Conservation (phyloP, 2,329 filamentous ascomycete genomes). For the Trichocomaceae sp. region DNA sequence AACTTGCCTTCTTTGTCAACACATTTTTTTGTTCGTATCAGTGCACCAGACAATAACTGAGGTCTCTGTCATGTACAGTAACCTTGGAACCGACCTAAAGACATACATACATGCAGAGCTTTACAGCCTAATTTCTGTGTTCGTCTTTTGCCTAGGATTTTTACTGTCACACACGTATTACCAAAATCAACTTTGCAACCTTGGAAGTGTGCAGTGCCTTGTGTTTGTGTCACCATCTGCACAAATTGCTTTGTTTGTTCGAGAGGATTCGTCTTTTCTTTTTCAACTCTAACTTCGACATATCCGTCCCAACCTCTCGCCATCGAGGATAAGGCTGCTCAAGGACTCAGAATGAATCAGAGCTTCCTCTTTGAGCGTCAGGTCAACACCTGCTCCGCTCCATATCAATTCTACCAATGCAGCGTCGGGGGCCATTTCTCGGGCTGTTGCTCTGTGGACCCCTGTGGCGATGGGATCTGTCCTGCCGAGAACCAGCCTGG, state of each 20-base stretch:
- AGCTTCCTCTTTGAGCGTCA: not conserved
- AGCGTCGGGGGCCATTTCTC: slow-evolving; percentile 16
- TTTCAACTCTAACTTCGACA: not conserved
- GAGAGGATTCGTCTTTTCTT: no score
- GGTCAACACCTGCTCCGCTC: not conserved
- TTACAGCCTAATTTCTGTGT: not conserved
- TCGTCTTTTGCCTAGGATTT: not conserved
- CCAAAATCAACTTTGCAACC: not conserved
- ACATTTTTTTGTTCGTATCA: no score
- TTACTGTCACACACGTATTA: not conserved
- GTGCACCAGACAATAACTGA: no score
- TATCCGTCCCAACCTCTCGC: not conserved
- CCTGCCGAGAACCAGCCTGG: slow-evolving; percentile 17
- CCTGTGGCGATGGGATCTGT: slow-evolving; percentile 26
- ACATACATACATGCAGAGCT: no score
- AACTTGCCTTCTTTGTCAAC: no score
- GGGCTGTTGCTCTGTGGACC: slow-evolving; percentile 30
- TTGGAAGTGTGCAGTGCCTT: not conserved
- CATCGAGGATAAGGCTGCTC: not conserved
- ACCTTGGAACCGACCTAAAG: no score
- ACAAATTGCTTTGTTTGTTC: not conserved
- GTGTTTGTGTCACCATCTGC: not conserved
- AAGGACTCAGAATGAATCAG: not conserved
- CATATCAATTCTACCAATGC: slow-evolving; percentile 7
- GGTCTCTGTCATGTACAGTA: no score